phyloP scores from a whole-genome alignment of 306 rosid species.

The Biancaea sappan region DNA sequence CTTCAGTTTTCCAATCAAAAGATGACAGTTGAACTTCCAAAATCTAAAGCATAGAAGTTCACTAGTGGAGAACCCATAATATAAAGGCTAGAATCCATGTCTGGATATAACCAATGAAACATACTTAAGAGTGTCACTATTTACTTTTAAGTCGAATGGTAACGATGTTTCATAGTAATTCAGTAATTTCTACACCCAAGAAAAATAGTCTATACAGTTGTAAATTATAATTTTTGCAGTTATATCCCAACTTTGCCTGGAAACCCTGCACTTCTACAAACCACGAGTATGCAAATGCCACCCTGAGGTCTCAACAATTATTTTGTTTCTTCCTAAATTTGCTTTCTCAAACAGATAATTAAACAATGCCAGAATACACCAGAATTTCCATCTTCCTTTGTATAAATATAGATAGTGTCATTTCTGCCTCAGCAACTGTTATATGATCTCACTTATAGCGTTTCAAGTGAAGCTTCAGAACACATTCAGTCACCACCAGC shows the following conservation, averaged over 20 bases:
- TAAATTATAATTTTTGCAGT: neutral
- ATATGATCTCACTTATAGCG: conserved; percentile 19
- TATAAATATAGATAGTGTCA: neutral
- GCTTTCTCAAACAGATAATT: neutral
- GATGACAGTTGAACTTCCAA: conserved; percentile 4
- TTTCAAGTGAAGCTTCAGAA: neutral
- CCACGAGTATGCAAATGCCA: neutral
- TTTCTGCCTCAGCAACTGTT: conserved; percentile 7
- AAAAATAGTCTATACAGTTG: conserved; percentile 12
- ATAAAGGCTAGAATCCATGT: conserved; percentile 16
- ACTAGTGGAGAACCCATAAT: conserved; percentile 2
- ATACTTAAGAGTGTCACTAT: neutral
- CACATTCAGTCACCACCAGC: conserved; percentile 5
- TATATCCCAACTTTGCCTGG: conserved; percentile 1
- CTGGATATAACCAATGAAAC: neutral
- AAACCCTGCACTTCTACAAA: neutral
- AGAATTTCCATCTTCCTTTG: neutral
- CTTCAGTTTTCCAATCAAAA: conserved; percentile 11
- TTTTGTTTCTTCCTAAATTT: conserved; percentile 1
- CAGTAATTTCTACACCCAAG: neutral
- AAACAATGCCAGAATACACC: neutral
- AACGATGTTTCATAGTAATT: neutral
- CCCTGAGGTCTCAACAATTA: neutral
- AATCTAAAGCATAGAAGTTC: conserved; percentile 4
- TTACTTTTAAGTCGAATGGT: neutral